Evolutionary conservation across 768 basidiomycete genomes (phyloP).

Genomic region (Termitomyces sp.): DNA sequence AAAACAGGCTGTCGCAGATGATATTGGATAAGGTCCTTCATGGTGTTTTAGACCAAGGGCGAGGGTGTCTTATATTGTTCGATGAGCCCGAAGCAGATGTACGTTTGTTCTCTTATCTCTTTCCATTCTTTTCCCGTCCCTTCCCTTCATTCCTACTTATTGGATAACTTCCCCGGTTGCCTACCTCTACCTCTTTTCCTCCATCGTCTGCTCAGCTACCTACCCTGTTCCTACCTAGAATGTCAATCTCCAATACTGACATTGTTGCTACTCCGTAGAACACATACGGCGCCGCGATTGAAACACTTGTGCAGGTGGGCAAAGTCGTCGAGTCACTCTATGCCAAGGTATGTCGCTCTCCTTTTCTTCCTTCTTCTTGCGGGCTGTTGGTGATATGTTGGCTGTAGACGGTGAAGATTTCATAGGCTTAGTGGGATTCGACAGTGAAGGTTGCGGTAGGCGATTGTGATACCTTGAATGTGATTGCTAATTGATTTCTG

Average conservation of each 20-base stretch:
- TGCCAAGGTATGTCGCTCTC: conserved; percentile 53
- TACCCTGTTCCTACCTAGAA: background rate
- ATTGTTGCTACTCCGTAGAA: conserved; percentile 44
- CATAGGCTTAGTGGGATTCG: conserved; percentile 9
- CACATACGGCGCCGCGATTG: conserved; percentile 84
- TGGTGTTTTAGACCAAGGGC: conserved; percentile 95
- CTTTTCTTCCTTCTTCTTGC: background rate
- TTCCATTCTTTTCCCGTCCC: background rate
- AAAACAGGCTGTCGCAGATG: conserved; percentile 87
- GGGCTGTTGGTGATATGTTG: background rate
- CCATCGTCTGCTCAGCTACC: background rate
- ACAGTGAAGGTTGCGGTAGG: background rate
- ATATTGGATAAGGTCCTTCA: conserved; percentile 93
- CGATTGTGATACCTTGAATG: background rate
- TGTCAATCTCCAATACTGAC: background rate
- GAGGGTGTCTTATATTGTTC: conserved; percentile 89
- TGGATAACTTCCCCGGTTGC: background rate
- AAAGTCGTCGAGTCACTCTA: conserved; percentile 95
- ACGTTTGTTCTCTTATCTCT: conserved; percentile 27
- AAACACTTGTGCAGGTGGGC: conserved; percentile 85
- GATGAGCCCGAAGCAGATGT: conserved; percentile 86
- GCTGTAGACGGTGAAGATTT: conserved; percentile 26
- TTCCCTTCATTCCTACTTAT: background rate
- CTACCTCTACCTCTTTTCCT: no score
- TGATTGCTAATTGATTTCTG: background rate